Evolutionary conservation across 371 early-diverging fungal genomes (phyloP).

Genomic region (Syncephalastrum contaminatum): DNA sequence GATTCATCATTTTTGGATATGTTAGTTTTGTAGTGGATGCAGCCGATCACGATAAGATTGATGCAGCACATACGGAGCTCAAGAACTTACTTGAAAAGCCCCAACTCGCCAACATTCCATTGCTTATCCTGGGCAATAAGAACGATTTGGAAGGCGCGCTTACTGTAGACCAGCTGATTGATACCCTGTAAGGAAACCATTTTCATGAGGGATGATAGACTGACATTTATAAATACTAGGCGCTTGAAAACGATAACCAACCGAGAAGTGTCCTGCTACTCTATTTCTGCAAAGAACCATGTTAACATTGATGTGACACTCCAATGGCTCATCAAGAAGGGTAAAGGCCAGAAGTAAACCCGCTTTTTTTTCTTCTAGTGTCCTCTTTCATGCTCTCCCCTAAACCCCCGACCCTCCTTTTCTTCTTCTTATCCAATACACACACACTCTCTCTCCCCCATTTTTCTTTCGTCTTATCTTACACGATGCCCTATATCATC

Average conservation of each 20-base stretch:
- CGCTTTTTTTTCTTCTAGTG: conserved; percentile 5
- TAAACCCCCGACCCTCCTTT: too few relatives aligned
- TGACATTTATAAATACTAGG: conserved; percentile 34
- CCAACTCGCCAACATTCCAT: conserved; percentile 88
- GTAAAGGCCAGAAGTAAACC: conserved; percentile 62
- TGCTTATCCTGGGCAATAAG: conserved; percentile 98
- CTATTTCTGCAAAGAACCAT: conserved; percentile 97
- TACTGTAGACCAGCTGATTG: conserved; percentile 90
- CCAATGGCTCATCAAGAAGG: conserved; percentile 94
- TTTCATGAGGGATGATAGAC: background rate
- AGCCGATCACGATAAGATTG: conserved; percentile 91
- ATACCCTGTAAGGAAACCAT: conserved; percentile 67
- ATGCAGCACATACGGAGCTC: conserved; percentile 90
- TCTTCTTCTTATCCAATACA: too few relatives aligned
- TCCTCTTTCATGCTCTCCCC: conserved; percentile 1
- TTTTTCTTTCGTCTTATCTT: too few relatives aligned
- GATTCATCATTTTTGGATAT: conserved; percentile 7
- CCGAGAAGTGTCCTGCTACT: conserved; percentile 98
- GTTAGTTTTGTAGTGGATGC: conserved; percentile 92
- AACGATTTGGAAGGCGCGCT: conserved; percentile 94
- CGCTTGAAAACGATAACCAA: conserved; percentile 88
- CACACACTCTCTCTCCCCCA: too few relatives aligned
- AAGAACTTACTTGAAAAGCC: conserved; percentile 90
- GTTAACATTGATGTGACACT: conserved; percentile 97
- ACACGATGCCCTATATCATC: too few relatives aligned